Percentiles rank a stretch among this genome's conserved stretches.
Evolutionary conservation across 2,329 filamentous ascomycete genomes (phyloP).

Genomic region (Nigrospora sphaerica): DNA sequence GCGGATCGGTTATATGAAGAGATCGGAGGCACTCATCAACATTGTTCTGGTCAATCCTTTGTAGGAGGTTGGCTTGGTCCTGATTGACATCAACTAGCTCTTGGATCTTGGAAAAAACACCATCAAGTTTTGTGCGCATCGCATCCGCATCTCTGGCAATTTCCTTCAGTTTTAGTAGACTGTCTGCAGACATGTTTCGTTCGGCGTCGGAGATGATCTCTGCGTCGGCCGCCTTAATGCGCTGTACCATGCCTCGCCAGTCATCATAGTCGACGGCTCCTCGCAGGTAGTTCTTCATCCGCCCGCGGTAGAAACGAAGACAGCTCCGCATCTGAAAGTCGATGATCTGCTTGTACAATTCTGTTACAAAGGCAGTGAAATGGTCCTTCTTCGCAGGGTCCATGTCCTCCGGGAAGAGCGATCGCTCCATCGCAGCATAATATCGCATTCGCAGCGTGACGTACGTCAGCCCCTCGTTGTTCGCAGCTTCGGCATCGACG

Average conservation of each 20-base stretch:
- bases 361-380: conserved; percentile 9
- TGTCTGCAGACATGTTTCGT: too few relatives aligned
- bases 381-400: conserved; percentile 7
- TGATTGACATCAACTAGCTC: too few relatives aligned
- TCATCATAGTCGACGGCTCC: conserved; percentile 9
- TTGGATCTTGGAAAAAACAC: too few relatives aligned
- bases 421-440: conserved; percentile 21
- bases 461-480: conserved; percentile 23
- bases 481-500: conserved; percentile 17
- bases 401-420: conserved; percentile 9
- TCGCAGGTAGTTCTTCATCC: conserved; percentile 1
- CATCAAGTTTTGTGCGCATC: too few relatives aligned
- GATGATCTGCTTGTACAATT: conserved; percentile 25
- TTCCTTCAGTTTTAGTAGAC: too few relatives aligned
- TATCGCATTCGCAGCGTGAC: conserved; percentile 24
- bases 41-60: too few relatives aligned
- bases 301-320: conserved; percentile 20
- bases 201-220: too few relatives aligned
- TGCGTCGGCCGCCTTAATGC: neutral
- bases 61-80: too few relatives aligned
- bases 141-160: too few relatives aligned
- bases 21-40: neutral
- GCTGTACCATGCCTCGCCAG: conserved; percentile 11
- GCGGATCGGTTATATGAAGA: neutral
- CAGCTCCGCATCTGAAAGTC: conserved; percentile 25